phyloP scores from a whole-genome alignment of 2,329 filamentous ascomycete species.

The Fusarium sp. region DNA sequence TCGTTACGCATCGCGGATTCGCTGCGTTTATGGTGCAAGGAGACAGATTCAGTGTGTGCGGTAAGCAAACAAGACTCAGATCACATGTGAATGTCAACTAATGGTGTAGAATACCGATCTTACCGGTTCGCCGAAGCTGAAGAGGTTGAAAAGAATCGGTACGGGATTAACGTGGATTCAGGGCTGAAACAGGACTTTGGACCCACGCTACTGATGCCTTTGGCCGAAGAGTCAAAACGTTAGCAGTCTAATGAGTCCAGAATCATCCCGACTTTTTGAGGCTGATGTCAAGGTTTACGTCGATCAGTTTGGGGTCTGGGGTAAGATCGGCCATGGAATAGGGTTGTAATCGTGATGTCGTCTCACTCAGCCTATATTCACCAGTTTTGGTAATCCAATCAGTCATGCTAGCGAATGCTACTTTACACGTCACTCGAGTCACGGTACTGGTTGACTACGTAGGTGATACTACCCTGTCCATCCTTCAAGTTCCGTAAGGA shows the following conservation, averaged over 20 bases:
- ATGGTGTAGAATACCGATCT: constrained; percentile 27
- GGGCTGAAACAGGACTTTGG: constrained; percentile 35
- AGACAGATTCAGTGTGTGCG: constrained; percentile 34
- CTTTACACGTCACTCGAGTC: background rate
- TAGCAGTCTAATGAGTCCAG: background rate
- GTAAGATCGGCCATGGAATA: background rate
- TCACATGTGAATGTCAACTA: background rate
- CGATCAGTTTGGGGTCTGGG: background rate
- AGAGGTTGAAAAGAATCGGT: constrained; percentile 1
- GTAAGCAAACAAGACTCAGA: constrained; percentile 7
- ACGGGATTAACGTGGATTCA: constrained; percentile 29
- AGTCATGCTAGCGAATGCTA: background rate
- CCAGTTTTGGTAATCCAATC: background rate
- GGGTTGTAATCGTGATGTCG: background rate
- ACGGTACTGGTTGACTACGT: background rate
- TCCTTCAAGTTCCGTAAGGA: background rate
- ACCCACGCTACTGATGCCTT: constrained; percentile 21
- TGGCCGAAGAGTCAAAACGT: background rate
- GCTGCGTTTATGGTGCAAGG: constrained; percentile 39
- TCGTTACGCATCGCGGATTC: constrained; percentile 38
- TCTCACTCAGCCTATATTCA: constrained; percentile 19
- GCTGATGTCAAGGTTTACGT: background rate
- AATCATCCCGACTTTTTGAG: background rate
- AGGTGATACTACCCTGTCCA: background rate
- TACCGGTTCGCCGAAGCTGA: constrained; percentile 28